These are phyloP conservation scores for Nannizziopsis barbatae DNA, from an alignment of 2,329 filamentous ascomycete genomes.

Conservation along the genomic window DNA sequence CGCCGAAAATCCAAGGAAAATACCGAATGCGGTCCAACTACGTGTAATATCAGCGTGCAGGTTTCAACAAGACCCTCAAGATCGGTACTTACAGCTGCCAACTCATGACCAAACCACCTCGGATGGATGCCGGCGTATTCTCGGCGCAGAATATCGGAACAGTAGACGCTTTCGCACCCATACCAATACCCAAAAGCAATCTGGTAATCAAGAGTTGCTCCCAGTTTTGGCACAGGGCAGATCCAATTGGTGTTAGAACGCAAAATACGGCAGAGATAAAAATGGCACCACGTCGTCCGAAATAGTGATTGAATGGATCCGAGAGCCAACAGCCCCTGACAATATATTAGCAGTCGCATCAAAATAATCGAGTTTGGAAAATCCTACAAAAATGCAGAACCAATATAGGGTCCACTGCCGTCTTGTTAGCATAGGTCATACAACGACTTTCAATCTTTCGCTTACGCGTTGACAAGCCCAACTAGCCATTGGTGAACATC, in stretches of 20 bases:
- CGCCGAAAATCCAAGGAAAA: constrained; percentile 55
- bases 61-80: constrained; percentile 19
- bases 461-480: constrained; percentile 52
- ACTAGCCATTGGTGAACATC: constrained; percentile 47
- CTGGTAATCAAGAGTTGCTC: constrained; percentile 46
- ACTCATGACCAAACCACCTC: constrained; percentile 47
- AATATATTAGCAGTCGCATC: background rate
- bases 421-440: constrained; percentile 13
- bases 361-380: constrained; percentile 10
- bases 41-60: constrained; percentile 1
- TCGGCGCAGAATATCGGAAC: constrained; percentile 46
- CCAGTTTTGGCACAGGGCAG: constrained; percentile 50
- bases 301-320: constrained; percentile 49
- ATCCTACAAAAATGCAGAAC: constrained; percentile 39
- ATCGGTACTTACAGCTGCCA: constrained; percentile 36
- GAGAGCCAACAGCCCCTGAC: constrained; percentile 53
- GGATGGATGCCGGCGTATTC: constrained; percentile 44
- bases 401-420: constrained; percentile 42
- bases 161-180: constrained; percentile 51
- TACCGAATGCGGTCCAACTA: constrained; percentile 48
- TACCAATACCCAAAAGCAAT: constrained; percentile 49
- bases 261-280: constrained; percentile 54
- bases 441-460: constrained; percentile 37
- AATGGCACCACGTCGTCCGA: constrained; percentile 54
- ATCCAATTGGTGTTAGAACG: constrained; percentile 58